Evolutionary conservation across 371 early-diverging fungal genomes (phyloP), one percentile per base, ranked within the genome.

Genomic region (Sporodiniella umbellata): DNA sequence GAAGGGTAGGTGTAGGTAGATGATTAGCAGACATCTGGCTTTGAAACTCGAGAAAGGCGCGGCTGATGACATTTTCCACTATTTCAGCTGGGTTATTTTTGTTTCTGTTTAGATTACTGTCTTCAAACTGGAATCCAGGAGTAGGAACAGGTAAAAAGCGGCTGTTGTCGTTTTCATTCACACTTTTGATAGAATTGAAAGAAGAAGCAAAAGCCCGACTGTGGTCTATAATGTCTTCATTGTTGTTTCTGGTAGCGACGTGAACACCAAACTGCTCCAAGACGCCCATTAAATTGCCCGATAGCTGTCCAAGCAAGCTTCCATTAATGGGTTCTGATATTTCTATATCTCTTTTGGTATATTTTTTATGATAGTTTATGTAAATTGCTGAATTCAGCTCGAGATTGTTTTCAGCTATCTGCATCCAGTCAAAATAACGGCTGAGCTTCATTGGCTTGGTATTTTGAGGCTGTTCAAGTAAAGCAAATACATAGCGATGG

Each of bases 401-500:
- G 14, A 67, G 53, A 1, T 57, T 46, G 40, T 67, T 52, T 1
- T 37, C 8, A 8, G 25, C 46, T 42, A 63, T 63, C n/a, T 48
- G 28, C 25, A 42, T 48, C 7, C 42, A 11, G 19, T 55, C 43
- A 43, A 55, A 48, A 12, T 33, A 35, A 3, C 18, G 15, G 4
- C 43, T 24, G 7, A 23, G 14, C 24, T 18, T 25, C 24, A 59
- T 42, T 0, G 25, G 14, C 12, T 56, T 50, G 17, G 56, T 48
- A 14, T 35, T 40, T 11, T 44, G 21, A 0, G 24, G n/a, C 40
- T 69, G 70, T 33, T 69, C 60, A 33, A 53, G 62, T 11, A 69
- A 31, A 7, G 57, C 51, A 44, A 65, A 69, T 2, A 56, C 53
- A 30, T 65, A 52, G 17, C 66, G 70, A 8, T 65, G 62, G 3